Base-by-base conservation (phyloP, 495 filamentous ascomycete genomes). In the Penicillium mononematosum region DNA sequence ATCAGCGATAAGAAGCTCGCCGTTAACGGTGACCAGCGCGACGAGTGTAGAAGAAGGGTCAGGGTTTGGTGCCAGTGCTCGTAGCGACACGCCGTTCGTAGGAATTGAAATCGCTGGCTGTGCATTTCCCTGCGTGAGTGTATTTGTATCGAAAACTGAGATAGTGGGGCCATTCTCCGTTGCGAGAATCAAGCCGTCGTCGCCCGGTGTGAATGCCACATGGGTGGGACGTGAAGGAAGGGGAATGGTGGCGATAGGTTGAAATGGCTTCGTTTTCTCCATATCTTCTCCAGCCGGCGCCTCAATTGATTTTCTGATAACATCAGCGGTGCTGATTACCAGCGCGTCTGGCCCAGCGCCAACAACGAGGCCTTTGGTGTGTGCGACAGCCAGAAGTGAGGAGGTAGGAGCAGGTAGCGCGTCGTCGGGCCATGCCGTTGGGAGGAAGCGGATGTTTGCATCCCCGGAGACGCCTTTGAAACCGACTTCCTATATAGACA, bases 311-410 rank as follows among this genome's bases (percentile, higher is more conserved):
- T 89, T 84, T 58, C 92, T 84, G 24, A 96, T 79, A 2, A 85
- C 78, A 25, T 90, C 83, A n/a, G 92, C 91, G 10, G 78, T 86
- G 11, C 90, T 86, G 47, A 99, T 67, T 46, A 88, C 74, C 2
- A 99, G 78, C 43, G 80, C 77, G 61, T 94, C 87, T 27, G 93
- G 93, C 11, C 88, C 86, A 50, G 90, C 94, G 44, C 92, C 95
- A 49, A 92, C 94, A 42, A 97, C 78, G 6, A 98, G 75, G 19
- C 91, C 92, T 72, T 86, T 88, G 50, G 77, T 84, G 17, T 88
- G 83, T 32, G 95, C 92, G 60, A 98, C 81, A 64, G 86, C 87
- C 46, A 99, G 78, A 38, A 99, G 86, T n/a, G 91, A 90, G 43
- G 88, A 83, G 24, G 87, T 92, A 4, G 91, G 81, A 10, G 85